A percentile compares a stretch with the other conserved stretches of the same genome.
These are phyloP conservation scores for Hyaloscypha hepaticicola DNA, from an alignment of 495 filamentous ascomycete species.

Conservation along the genomic window DNA sequence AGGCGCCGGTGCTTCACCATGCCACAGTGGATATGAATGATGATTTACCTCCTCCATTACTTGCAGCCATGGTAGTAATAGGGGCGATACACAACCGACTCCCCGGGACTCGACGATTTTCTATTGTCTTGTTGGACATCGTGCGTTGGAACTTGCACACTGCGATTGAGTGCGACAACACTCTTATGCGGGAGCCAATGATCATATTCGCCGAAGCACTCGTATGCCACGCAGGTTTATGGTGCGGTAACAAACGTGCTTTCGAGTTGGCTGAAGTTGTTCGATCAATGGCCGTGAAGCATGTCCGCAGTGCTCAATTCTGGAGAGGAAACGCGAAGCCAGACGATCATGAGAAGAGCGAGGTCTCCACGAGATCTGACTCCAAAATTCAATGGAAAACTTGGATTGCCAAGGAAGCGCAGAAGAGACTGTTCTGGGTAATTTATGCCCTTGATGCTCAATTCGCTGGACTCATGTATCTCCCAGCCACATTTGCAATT, in stretches of 20 bases:
- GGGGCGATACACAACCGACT: slow-evolving; percentile 4
- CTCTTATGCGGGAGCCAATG: slow-evolving; percentile 5
- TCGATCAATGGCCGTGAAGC: neutral
- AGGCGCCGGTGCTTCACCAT: slow-evolving; percentile 5
- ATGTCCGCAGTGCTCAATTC: too few relatives aligned
- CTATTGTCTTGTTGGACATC: slow-evolving; percentile 7
- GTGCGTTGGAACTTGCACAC: slow-evolving; percentile 4
- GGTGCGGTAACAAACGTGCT: slow-evolving; percentile 15
- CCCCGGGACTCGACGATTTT: slow-evolving; percentile 8
- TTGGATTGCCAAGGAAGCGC: too few relatives aligned
- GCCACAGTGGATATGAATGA: slow-evolving; percentile 2
- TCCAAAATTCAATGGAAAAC: too few relatives aligned
- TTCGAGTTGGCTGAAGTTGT: slow-evolving; percentile 7
- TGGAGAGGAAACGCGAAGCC: too few relatives aligned
- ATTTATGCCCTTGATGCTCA: too few relatives aligned
- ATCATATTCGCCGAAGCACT: slow-evolving; percentile 4
- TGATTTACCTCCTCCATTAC: slow-evolving; percentile 8
- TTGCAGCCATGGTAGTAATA: slow-evolving; percentile 9
- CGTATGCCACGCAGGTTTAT: slow-evolving; percentile 5
- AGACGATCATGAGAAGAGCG: too few relatives aligned
- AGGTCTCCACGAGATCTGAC: too few relatives aligned
- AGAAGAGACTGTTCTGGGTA: too few relatives aligned
- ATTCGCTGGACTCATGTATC: too few relatives aligned
- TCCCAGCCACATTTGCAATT: too few relatives aligned
- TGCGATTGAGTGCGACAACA: slow-evolving; percentile 7